Percentiles rank a stretch among this genome's conserved stretches.
Conservation (phyloP, 192 early-diverging fungal species). For the Coemansia sp. region DNA sequence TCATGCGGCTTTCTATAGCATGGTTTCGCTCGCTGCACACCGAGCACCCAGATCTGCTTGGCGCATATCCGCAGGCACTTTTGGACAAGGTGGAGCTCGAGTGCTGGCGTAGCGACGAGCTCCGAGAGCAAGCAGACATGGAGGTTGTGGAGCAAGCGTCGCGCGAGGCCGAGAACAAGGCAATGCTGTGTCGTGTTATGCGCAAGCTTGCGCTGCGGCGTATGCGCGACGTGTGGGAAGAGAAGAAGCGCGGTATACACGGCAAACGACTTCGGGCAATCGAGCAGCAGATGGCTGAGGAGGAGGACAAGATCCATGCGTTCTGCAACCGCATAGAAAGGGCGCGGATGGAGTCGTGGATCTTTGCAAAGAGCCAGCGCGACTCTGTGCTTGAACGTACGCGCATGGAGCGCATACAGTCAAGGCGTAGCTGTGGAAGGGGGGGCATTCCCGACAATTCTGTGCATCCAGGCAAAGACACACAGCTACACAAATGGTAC, state of each 20-base stretch:
- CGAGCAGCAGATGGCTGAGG: slow-evolving; percentile 33
- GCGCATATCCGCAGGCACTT: slow-evolving; percentile 46
- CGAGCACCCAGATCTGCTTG: slow-evolving; percentile 49
- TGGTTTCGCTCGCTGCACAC: slow-evolving; percentile 50
- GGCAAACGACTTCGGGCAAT: slow-evolving; percentile 34
- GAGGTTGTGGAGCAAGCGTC: slow-evolving; percentile 18
- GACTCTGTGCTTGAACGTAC: slow-evolving; percentile 20
- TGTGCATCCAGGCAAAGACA: background rate
- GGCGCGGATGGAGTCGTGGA: slow-evolving; percentile 35
- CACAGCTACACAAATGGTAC: slow-evolving; percentile 34
- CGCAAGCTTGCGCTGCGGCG: slow-evolving; percentile 48
- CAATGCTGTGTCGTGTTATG: slow-evolving; percentile 45
- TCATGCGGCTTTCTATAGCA: slow-evolving; percentile 36
- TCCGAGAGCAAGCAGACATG: slow-evolving; percentile 29
- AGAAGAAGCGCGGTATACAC: slow-evolving; percentile 33
- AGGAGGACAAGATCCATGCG: slow-evolving; percentile 39
- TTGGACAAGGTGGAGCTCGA: slow-evolving; percentile 36
- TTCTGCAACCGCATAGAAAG: slow-evolving; percentile 49
- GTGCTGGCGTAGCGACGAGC: slow-evolving; percentile 35
- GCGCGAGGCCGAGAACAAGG: slow-evolving; percentile 37
- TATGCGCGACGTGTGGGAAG: slow-evolving; percentile 28
- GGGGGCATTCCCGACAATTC: slow-evolving; percentile 28
- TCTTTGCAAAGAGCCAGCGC: slow-evolving; percentile 22
- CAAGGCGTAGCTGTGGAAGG: slow-evolving; percentile 30
- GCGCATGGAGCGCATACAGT: slow-evolving; percentile 27